Percentiles rank a stretch among this genome's conserved stretches.
phyloP scores from a whole-genome alignment of 345 rosid species.

The Populus tremula region DNA sequence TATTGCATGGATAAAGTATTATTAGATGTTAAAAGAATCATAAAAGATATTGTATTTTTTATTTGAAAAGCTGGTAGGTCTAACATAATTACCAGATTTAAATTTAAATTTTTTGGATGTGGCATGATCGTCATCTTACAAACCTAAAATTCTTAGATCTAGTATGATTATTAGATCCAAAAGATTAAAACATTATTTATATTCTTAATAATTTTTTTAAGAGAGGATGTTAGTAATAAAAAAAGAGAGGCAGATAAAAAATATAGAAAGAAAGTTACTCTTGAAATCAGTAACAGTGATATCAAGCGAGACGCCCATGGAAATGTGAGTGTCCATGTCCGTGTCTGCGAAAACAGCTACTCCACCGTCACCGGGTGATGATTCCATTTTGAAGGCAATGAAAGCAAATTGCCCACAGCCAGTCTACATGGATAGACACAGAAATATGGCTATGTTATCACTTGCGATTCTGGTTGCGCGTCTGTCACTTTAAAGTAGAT shows the following conservation, averaged over 20 bases:
- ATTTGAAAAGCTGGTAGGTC: too few species aligned
- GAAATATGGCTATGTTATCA: background rate
- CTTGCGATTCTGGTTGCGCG: background rate
- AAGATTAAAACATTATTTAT: too few species aligned
- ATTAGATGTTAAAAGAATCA: too few species aligned
- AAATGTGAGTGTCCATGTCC: conserved; percentile 58
- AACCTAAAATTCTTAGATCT: fast-evolving
- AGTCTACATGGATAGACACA: background rate
- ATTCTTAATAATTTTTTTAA: background rate
- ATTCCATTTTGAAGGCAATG: background rate
- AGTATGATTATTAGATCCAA: too few species aligned
- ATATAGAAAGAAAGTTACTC: conserved; percentile 32
- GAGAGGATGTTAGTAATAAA: background rate
- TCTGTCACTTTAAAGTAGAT: background rate
- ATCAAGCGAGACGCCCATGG: conserved; percentile 42
- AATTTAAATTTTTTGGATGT: too few species aligned
- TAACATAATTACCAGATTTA: too few species aligned
- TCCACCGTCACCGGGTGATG: conserved; percentile 15
- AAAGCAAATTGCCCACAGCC: background rate
- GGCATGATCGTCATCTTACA: too few species aligned
- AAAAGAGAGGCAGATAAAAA: background rate
- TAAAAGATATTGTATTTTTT: too few species aligned
- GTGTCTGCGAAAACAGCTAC: conserved; percentile 56
- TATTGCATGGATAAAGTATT: too few species aligned
- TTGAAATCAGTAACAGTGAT: conserved; percentile 46